Evolutionary conservation across 73 alveolate species (phyloP), one percentile per base, ranked within the genome.

Genomic region (Tetrahymena elliotti): DNA sequence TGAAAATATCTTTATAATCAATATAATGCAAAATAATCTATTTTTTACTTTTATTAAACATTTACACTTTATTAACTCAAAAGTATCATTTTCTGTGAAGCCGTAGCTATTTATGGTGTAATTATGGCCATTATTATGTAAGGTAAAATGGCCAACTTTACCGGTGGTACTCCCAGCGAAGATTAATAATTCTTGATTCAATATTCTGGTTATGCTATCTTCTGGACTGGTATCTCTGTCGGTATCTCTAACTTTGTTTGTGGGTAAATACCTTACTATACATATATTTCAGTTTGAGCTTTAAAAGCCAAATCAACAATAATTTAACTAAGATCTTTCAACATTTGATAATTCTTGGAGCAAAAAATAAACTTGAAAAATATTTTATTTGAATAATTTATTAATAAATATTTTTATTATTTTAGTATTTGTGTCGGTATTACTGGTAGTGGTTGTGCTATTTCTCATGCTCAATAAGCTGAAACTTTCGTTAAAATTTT

Each of bases 51-150:
- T 47, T 47, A 47, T 47, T 47, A 47, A 47, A 1, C 38, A 8
- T 68, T 68, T 6, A 68, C 4, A 53, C 1, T 31, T 68, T 68
- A 68, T 68, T 68, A 53, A 2, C 1, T 2, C 0, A 68, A 68
- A 4, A 95, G 99, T 96, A 98, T 99, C 97, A 99, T 99, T 94
- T 99, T 99, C 97, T 99, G 99, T 96, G 99, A 99, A 93, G 99
- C 99, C 52, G 99, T 99, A 16, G 99, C 99, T 35, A 99, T 99
- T 96, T 99, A 99, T 96, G 99, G 99, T 94, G 99, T 99, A 47
- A 99, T 99, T 97, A 98, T 99, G 95, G 99, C 99, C 9, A 99
- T 99, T 52, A 99, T 99, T 94, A 97, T 99, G 98, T 94, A 96
- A 94, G 99, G 99, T 47, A 98, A 99, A 96, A 93, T 98, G 52